Evolutionary conservation across 345 rosid species (phyloP).

Genomic region (Aethionema arabicum): DNA sequence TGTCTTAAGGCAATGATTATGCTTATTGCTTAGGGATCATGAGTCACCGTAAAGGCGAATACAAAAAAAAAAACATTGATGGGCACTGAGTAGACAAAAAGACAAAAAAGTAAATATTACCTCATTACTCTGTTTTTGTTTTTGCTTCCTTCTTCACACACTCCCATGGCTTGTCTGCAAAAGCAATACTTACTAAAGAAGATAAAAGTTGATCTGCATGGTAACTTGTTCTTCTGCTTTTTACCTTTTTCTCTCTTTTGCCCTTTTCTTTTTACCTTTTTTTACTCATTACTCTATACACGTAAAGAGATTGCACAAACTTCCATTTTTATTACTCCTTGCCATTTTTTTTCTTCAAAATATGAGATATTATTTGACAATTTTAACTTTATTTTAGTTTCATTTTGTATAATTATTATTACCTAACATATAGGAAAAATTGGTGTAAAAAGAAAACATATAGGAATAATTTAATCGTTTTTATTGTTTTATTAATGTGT

Average conservation of each 20-base stretch:
- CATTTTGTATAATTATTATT: too few relatives aligned
- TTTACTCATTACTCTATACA: slow-evolving; percentile 2
- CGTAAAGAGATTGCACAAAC: slow-evolving; percentile 19
- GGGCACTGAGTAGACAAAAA: slow-evolving; percentile 37
- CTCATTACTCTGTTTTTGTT: slow-evolving; percentile 21
- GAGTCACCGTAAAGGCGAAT: slow-evolving; percentile 33
- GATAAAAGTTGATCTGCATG: slow-evolving; percentile 27
- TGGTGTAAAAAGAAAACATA: too few relatives aligned
- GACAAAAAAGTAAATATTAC: slow-evolving; percentile 32
- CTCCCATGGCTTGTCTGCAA: slow-evolving; percentile 28
- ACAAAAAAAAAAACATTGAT: slow-evolving; percentile 30
- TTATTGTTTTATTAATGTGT: too few relatives aligned
- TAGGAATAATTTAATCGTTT: too few relatives aligned
- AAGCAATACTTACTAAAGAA: slow-evolving; percentile 25
- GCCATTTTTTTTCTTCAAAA: too few relatives aligned
- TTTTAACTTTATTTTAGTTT: too few relatives aligned
- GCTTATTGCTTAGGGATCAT: slow-evolving; percentile 33
- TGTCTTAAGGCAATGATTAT: slow-evolving; percentile 36
- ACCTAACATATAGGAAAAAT: too few relatives aligned
- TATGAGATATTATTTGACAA: too few relatives aligned
- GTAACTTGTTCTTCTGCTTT: slow-evolving; percentile 29
- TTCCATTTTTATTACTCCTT: slow-evolving; percentile 1
- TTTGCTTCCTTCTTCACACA: slow-evolving; percentile 22
- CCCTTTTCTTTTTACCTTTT: background rate
- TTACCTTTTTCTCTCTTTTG: slow-evolving; percentile 5